A percentile compares a stretch with the other conserved stretches of the same genome.
phyloP scores from a whole-genome alignment of 306 rosid species.

The Cicer cuneatum region DNA sequence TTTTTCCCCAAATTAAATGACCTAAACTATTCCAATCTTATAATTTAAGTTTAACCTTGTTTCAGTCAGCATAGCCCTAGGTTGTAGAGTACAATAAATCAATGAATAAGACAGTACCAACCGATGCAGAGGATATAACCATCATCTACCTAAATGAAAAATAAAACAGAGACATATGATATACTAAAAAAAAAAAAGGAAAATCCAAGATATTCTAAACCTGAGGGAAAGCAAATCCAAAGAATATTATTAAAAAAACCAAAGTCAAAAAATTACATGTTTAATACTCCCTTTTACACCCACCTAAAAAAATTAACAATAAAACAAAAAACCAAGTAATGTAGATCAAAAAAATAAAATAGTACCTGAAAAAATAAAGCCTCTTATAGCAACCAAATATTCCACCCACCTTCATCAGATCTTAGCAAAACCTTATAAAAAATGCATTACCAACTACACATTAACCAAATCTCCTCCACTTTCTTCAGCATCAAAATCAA shows the following conservation, averaged over 20 bases:
- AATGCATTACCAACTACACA: constrained; percentile 50
- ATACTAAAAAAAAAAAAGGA: constrained; percentile 28
- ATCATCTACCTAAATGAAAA: constrained; percentile 41
- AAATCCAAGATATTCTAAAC: constrained; percentile 44
- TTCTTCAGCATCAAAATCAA: constrained; percentile 42
- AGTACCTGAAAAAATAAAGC: constrained; percentile 61
- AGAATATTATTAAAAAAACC: constrained; percentile 45
- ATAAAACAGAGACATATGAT: not conserved
- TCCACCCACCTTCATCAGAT: constrained; percentile 62
- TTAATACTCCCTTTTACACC: constrained; percentile 24
- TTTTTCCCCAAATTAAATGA: constrained; percentile 37
- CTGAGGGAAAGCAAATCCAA: constrained; percentile 40
- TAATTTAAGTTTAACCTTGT: constrained; percentile 33
- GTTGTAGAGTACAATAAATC: constrained; percentile 34
- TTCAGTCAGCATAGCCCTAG: constrained; percentile 31
- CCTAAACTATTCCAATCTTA: constrained; percentile 34
- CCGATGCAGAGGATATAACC: constrained; percentile 49
- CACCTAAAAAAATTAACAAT: not conserved
- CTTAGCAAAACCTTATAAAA: constrained; percentile 47
- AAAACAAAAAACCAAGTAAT: constrained; percentile 43
- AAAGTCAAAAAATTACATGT: constrained; percentile 49
- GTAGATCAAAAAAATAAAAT: constrained; percentile 45
- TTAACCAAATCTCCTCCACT: constrained; percentile 47
- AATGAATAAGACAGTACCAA: constrained; percentile 56
- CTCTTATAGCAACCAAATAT: constrained; percentile 49